Evolutionary conservation across 805 yeast species (phyloP).

Genomic region (Sugiyamaella marilandica): DNA sequence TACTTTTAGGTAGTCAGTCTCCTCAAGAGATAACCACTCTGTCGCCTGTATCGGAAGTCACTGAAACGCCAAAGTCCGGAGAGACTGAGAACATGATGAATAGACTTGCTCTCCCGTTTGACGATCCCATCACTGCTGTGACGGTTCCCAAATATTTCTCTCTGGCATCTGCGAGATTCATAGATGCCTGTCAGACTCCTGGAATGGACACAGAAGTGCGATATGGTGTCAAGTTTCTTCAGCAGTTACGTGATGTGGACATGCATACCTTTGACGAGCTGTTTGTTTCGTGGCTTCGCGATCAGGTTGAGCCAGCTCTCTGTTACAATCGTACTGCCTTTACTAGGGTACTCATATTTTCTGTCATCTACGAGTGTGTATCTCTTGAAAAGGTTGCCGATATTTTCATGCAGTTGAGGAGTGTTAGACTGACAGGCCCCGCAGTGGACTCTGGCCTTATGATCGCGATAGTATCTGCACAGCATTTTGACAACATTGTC

Average conservation of each 20-base stretch:
- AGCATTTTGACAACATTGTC: conserved; percentile 1
- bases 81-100: conserved; percentile 3
- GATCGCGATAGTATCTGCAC: conserved; percentile 20
- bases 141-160: conserved; percentile 13
- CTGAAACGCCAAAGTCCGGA: conserved; percentile 6
- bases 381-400: conserved; percentile 34
- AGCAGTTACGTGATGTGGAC: conserved; percentile 24
- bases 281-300: conserved; percentile 25
- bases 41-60: conserved; percentile 27
- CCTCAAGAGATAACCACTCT: conserved; percentile 20
- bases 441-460: conserved; percentile 21
- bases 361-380: conserved; percentile 38
- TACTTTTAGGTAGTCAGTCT: conserved; percentile 14
- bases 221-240: conserved; percentile 14
- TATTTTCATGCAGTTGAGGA: conserved; percentile 26
- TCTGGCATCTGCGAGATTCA: conserved; percentile 10
- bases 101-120: conserved; percentile 5
- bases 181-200: conserved; percentile 14
- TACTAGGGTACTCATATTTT: conserved; percentile 35
- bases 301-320: conserved; percentile 28
- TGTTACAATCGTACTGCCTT: conserved; percentile 34
- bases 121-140: conserved; percentile 6
- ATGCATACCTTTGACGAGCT: conserved; percentile 18
- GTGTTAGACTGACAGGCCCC: conserved; percentile 26
- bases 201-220: conserved; percentile 14